Evolutionary conservation across 2,329 filamentous ascomycete species (phyloP), one percentile per base, ranked within the genome.

Genomic region (Blastomyces emzantsi): DNA sequence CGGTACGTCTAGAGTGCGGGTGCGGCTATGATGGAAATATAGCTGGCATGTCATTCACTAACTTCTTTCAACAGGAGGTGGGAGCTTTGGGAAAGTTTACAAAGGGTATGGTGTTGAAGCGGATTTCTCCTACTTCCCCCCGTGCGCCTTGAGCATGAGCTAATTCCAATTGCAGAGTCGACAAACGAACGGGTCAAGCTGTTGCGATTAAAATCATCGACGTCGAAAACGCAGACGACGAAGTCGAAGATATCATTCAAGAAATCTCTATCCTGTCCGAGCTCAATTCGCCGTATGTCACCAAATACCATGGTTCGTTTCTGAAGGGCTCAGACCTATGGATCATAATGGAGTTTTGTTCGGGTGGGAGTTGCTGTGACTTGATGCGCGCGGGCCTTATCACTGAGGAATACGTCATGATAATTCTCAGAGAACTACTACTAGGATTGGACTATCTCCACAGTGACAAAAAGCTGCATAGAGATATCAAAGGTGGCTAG

Each of bases 301-400:
- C 94, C 49, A 94, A 95, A 76, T 99, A 99, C 81, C 92, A 96
- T 79, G 94, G 94, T 69, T 97, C 93, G 63, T 97, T 94, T 73
- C 86, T 96, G 69, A 96, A 96, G 73, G 94, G 93, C 30, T 94
- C 92, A 2, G 90, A 97, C 79, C 80, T 99, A 71, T 99, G 94
- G 94, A 99, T 99, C 70, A 92, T 97, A 75, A 99, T 99, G 94
- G 94, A 99, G 77, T 99, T 94, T 73, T 99, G 94, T 77, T 92
- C 93, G 1, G 94, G 94, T 28, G 94, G 94, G 4, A 97, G 93
- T 77, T 97, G 94, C 73, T 92, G 90, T 58, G 94, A 97, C 74
- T 80, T 99, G 66, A 90, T 99, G 88, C 96, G 96, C 79, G 92
- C 94, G 0, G 94, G 94, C 30, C 79, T 88, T 51, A 93, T 99